Evolutionary conservation across 2,329 filamentous ascomycete species (phyloP).

Genomic region (Cladosporium colombiae): DNA sequence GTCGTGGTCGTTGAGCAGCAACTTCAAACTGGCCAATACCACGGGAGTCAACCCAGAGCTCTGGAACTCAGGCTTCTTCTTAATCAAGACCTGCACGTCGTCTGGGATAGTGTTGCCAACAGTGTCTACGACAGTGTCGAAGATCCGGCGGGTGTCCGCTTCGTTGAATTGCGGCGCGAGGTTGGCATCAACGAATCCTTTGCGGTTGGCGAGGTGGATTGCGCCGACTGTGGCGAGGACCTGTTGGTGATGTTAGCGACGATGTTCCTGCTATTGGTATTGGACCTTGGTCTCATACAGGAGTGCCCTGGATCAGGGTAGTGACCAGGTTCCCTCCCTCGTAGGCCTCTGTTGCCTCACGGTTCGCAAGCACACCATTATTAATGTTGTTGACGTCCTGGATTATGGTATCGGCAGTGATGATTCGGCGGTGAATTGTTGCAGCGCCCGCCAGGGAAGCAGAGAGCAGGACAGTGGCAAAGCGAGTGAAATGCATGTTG

Average conservation of each 20-base stretch:
- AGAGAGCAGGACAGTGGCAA: slow-evolving; percentile 11
- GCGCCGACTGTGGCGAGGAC: slow-evolving; percentile 25
- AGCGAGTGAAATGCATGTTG: slow-evolving; percentile 20
- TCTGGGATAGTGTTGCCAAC: slow-evolving; percentile 31
- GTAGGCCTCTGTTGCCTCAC: slow-evolving; percentile 26
- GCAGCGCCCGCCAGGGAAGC: slow-evolving; percentile 12
- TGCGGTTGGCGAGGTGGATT: slow-evolving; percentile 30
- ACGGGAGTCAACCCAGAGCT: slow-evolving; percentile 28
- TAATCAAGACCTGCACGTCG: slow-evolving; percentile 24
- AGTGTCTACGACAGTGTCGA: slow-evolving; percentile 28
- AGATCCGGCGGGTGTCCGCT: slow-evolving; percentile 29
- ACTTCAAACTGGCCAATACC: slow-evolving; percentile 29
- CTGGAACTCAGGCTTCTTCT: slow-evolving; percentile 32
- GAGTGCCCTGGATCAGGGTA: slow-evolving; percentile 22
- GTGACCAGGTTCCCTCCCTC: slow-evolving; percentile 25
- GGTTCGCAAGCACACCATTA: slow-evolving; percentile 22
- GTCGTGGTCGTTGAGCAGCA: slow-evolving; percentile 32
- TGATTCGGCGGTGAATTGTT: slow-evolving; percentile 22
- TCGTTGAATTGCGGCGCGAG: slow-evolving; percentile 26
- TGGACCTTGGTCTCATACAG: slow-evolving; percentile 17
- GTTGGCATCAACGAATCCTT: slow-evolving; percentile 29
- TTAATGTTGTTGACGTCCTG: slow-evolving; percentile 28
- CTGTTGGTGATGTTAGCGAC: not conserved
- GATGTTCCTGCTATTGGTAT: not conserved
- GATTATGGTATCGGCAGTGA: slow-evolving; percentile 38